These are phyloP conservation scores for Colletotrichum chrysophilum DNA, from an alignment of 2,329 filamentous ascomycete species.

Conservation along the genomic window DNA sequence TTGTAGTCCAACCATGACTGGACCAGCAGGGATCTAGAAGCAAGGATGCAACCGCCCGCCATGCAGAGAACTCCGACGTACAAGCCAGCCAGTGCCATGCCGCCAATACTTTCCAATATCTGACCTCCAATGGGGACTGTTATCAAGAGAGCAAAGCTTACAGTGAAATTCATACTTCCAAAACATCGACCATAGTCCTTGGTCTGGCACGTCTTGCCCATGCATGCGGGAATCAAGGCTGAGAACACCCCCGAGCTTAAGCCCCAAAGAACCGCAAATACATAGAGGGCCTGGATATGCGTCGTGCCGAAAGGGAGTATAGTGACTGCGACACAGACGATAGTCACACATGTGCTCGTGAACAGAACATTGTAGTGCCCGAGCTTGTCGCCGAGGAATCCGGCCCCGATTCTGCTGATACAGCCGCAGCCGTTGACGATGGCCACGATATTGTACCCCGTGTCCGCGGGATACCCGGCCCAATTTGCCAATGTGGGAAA, in stretches of 20 bases:
- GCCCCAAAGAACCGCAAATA: conserved; percentile 50
- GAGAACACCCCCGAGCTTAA: conserved; percentile 47
- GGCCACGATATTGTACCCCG: conserved; percentile 48
- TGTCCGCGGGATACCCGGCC: conserved; percentile 36
- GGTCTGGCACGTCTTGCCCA: conserved; percentile 49
- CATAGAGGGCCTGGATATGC: conserved; percentile 43
- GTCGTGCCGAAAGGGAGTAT: conserved; percentile 49
- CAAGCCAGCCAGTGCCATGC: conserved; percentile 47
- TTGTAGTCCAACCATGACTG: neutral
- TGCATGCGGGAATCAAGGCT: conserved; percentile 43
- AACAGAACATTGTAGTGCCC: conserved; percentile 52
- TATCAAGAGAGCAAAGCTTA: conserved; percentile 48
- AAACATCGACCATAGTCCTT: conserved; percentile 42
- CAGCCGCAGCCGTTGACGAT: conserved; percentile 47
- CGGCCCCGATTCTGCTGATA: conserved; percentile 49
- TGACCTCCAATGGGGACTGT: conserved; percentile 50
- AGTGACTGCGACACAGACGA: conserved; percentile 42
- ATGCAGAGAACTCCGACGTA: conserved; percentile 35
- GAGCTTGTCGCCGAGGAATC: conserved; percentile 44
- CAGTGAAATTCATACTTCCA: conserved; percentile 47
- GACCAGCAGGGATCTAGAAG: neutral
- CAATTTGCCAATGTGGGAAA: conserved; percentile 48
- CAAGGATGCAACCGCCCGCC: neutral
- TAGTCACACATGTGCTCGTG: neutral
- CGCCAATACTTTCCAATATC: conserved; percentile 47